Conservation (phyloP, 2,329 filamentous ascomycete species). For the Aspergillus pseudoviridinutans region DNA sequence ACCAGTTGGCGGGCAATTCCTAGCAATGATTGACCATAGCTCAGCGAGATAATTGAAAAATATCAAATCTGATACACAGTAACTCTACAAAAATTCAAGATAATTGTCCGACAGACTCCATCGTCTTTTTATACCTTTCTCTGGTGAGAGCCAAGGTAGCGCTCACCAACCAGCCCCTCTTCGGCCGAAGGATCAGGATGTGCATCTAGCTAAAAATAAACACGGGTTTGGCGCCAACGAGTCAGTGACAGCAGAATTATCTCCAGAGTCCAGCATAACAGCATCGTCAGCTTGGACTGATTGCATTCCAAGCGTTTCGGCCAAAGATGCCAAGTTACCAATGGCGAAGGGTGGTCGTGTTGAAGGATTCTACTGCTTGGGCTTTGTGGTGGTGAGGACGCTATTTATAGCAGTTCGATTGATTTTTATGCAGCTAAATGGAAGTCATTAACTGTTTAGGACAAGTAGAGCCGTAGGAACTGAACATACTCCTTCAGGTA, state of each 20-base stretch:
- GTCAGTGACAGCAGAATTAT: neutral
- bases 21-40: neutral
- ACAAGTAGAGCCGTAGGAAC: neutral
- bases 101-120: neutral
- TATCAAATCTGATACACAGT: neutral
- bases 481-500: neutral
- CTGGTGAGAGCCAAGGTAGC: neutral
- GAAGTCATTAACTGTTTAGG: neutral
- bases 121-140: neutral
- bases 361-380: neutral
- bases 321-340: neutral
- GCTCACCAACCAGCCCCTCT: neutral
- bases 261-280: neutral
- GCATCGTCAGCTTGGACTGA: neutral
- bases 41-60: neutral
- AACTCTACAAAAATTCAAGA: neutral
- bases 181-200: neutral
- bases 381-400: neutral
- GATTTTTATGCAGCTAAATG: neutral
- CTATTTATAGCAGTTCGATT: neutral
- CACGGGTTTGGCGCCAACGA: neutral
- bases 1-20: neutral
- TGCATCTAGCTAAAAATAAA: neutral
- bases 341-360: neutral
- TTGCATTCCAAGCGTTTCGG: neutral